These are phyloP conservation scores for Krasilnikovozyma curviuscula DNA, from an alignment of 768 basidiomycete genomes.

Conservation along the genomic window DNA sequence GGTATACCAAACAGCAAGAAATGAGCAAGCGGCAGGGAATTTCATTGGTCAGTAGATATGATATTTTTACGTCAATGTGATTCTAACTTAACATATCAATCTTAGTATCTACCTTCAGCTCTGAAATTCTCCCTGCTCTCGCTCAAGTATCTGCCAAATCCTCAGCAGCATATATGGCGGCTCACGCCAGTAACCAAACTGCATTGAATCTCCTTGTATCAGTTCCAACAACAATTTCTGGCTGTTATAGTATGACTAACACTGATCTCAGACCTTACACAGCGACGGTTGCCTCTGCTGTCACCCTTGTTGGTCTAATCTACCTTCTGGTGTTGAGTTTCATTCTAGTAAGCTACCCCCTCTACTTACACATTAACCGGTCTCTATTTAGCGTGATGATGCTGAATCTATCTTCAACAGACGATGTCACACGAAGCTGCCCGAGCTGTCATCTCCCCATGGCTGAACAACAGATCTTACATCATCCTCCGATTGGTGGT, in stretches of 20 bases:
- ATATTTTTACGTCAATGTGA: no score
- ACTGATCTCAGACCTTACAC: constrained; percentile 31
- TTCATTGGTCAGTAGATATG: no score
- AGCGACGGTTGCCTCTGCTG: constrained; percentile 28
- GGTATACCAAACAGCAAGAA: constrained; percentile 19
- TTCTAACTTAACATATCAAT: no score
- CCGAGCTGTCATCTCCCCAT: constrained; percentile 18
- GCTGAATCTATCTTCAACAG: background rate
- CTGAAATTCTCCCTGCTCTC: constrained; percentile 7
- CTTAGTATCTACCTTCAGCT: background rate
- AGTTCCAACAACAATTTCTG: constrained; percentile 29
- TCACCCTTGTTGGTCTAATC: constrained; percentile 32
- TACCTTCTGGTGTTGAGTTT: constrained; percentile 21
- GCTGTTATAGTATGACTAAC: constrained; percentile 24
- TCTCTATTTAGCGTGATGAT: background rate
- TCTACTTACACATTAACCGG: no score
- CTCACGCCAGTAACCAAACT: constrained; percentile 26
- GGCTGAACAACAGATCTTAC: constrained; percentile 26
- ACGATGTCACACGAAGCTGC: background rate
- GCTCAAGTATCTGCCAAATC: background rate
- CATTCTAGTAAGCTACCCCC: constrained; percentile 18
- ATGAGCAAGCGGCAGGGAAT: constrained; percentile 30
- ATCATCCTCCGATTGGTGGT: no score
- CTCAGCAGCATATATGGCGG: constrained; percentile 3
- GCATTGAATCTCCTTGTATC: constrained; percentile 27